Evolutionary conservation across 805 yeast genomes (phyloP).

Genomic region (Grigorovia transvaalensis): DNA sequence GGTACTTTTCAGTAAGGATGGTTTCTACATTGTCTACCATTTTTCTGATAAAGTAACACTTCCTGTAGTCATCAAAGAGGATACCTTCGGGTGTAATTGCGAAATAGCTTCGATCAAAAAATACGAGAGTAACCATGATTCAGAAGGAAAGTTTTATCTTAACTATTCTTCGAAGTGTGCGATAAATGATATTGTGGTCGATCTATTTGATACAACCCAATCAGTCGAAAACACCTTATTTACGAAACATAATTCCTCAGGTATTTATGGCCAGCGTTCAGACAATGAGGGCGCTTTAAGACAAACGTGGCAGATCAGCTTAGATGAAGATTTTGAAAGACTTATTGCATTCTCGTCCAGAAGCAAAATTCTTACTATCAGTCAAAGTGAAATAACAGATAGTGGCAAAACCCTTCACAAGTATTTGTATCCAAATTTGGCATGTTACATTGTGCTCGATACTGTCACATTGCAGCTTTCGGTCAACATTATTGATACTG

Average conservation of each 20-base stretch:
- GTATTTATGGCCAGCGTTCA: constrained; percentile 20
- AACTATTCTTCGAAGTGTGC: constrained; percentile 2
- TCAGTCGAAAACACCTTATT: constrained; percentile 8
- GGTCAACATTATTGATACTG: constrained; percentile 51
- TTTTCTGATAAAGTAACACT: background rate
- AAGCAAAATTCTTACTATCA: constrained; percentile 36
- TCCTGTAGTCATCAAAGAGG: constrained; percentile 3
- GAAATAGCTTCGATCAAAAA: constrained; percentile 1
- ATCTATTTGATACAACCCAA: background rate
- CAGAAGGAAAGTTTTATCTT: constrained; percentile 7
- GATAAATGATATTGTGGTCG: constrained; percentile 8
- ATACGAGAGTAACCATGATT: constrained; percentile 3
- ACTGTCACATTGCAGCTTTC: constrained; percentile 27
- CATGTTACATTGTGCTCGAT: constrained; percentile 40
- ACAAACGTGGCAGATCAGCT: constrained; percentile 32
- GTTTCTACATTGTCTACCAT: constrained; percentile 9
- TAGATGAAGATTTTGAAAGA: constrained; percentile 23
- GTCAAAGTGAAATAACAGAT: constrained; percentile 58
- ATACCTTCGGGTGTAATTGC: background rate
- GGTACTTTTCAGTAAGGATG: constrained; percentile 22
- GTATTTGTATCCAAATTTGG: constrained; percentile 61
- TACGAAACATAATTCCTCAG: constrained; percentile 13
- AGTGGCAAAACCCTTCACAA: constrained; percentile 73
- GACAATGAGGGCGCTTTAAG: constrained; percentile 12
- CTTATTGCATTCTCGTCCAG: constrained; percentile 34